A percentile compares a stretch with the other conserved stretches of the same genome.
phyloP scores from a whole-genome alignment of 176 grass and related monocot genomes.

The Aegilops longissima region DNA sequence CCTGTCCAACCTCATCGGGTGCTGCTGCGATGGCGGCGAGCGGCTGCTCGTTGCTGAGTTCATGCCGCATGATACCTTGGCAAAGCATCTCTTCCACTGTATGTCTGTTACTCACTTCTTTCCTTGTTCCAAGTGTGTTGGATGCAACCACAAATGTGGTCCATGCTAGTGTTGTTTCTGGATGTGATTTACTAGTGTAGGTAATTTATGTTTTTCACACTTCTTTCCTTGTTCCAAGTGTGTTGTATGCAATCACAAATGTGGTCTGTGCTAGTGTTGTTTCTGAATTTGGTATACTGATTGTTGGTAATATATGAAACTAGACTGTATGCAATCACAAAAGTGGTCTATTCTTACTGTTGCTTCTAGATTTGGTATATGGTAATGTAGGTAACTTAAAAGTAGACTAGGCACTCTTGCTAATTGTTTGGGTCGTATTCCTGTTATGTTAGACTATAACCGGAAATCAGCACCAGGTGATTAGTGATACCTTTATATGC shows the following conservation, averaged over 20 bases:
- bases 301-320: not conserved
- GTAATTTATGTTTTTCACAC: not conserved
- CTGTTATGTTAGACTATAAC: slow-evolving; percentile 1
- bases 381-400: not conserved
- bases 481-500: not conserved
- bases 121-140: not conserved
- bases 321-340: not conserved
- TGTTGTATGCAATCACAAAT: not conserved
- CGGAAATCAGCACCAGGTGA: not conserved
- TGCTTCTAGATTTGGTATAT: not conserved
- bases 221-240: not conserved
- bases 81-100: slow-evolving; percentile 98
- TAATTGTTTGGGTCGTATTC: slow-evolving; percentile 6
- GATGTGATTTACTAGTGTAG: not conserved
- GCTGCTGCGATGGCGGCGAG: slow-evolving; percentile 76
- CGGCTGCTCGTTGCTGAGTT: slow-evolving; percentile 75
- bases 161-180: not conserved
- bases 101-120: slow-evolving; percentile 20
- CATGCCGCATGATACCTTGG: slow-evolving; percentile 83
- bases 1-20: slow-evolving; percentile 73
- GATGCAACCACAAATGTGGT: not conserved
- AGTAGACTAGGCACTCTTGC: not conserved
- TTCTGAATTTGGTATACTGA: not conserved
- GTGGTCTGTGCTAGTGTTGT: not conserved
- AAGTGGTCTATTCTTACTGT: not conserved